Conservation (phyloP, 2,329 filamentous ascomycete genomes). For the Beauveria medogensis region DNA sequence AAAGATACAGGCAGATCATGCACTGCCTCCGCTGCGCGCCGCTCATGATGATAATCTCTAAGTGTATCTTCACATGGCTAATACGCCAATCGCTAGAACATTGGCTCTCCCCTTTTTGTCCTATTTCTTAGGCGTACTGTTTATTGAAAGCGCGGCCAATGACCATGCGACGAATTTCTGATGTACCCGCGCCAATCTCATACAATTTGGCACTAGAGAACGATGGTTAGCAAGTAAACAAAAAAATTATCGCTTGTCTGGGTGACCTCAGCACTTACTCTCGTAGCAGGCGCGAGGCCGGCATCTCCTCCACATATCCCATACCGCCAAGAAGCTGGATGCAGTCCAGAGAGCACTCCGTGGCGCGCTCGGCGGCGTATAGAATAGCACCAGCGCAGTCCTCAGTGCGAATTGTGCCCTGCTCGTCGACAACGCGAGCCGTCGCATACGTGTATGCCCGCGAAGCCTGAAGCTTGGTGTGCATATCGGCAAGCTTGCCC, state of each 20-base stretch:
- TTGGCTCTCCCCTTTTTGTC: background rate
- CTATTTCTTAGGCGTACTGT: slow-evolving; percentile 49
- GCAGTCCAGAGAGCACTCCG: slow-evolving; percentile 76
- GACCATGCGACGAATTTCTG: slow-evolving; percentile 87
- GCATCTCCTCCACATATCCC: slow-evolving; percentile 94
- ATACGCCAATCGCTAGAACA: background rate
- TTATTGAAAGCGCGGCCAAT: slow-evolving; percentile 90
- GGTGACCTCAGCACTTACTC: slow-evolving; percentile 37
- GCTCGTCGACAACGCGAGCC: slow-evolving; percentile 71
- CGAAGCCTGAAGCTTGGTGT: slow-evolving; percentile 81
- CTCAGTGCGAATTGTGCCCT: slow-evolving; percentile 66
- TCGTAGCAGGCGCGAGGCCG: slow-evolving; percentile 74
- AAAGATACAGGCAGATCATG: background rate
- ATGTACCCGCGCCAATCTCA: slow-evolving; percentile 94
- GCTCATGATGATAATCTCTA: slow-evolving; percentile 3
- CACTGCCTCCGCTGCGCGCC: slow-evolving; percentile 5
- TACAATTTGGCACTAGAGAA: slow-evolving; percentile 63
- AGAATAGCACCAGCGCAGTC: slow-evolving; percentile 93
- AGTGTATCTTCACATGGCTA: background rate
- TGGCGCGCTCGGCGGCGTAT: slow-evolving; percentile 85
- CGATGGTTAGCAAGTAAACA: slow-evolving; percentile 20
- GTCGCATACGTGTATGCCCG: slow-evolving; percentile 83
- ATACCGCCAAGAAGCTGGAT: slow-evolving; percentile 92
- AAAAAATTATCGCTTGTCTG: no score
- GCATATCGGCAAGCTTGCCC: slow-evolving; percentile 93